A percentile compares a stretch with the other conserved stretches of the same genome.
phyloP scores from a whole-genome alignment of 192 early-diverging fungal species.

The Entomortierella beljakovae region DNA sequence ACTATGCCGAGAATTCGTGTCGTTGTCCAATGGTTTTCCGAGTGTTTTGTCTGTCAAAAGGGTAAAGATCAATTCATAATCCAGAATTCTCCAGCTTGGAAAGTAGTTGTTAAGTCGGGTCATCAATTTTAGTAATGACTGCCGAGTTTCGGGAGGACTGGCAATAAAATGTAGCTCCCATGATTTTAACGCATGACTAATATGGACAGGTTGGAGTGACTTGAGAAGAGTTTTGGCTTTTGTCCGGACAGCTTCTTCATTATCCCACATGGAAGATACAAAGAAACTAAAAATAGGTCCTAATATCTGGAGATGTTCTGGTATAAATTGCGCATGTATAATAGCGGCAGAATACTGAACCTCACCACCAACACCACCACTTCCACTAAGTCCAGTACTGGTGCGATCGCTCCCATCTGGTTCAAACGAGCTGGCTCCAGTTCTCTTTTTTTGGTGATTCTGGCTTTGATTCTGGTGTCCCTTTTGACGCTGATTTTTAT shows the following conservation, averaged over 20 bases:
- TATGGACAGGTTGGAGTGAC: constrained; percentile 59
- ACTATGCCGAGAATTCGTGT: not conserved
- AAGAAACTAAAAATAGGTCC: constrained; percentile 68
- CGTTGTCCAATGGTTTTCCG: constrained; percentile 5
- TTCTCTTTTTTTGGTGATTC: not conserved
- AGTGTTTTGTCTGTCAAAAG: constrained; percentile 23
- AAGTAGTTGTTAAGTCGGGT: constrained; percentile 64
- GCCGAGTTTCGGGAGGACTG: constrained; percentile 49
- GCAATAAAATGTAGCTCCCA: constrained; percentile 68
- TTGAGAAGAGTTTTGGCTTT: constrained; percentile 63
- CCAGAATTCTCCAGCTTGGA: constrained; percentile 62
- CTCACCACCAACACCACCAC: not conserved
- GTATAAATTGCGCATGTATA: constrained; percentile 12
- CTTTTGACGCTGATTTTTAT: constrained; percentile 7
- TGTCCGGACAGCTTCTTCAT: constrained; percentile 65
- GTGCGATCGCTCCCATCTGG: constrained; percentile 10
- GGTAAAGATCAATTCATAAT: constrained; percentile 27
- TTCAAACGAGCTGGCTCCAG: constrained; percentile 15
- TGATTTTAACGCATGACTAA: constrained; percentile 62
- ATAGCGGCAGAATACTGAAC: not conserved
- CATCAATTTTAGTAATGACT: constrained; percentile 61
- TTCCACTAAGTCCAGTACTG: constrained; percentile 10
- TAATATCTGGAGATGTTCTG: constrained; percentile 50
- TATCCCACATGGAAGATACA: constrained; percentile 67
- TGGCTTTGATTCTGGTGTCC: not conserved